Conservation (phyloP, 176 grass and related monocot species). For the Musa acuminata region DNA sequence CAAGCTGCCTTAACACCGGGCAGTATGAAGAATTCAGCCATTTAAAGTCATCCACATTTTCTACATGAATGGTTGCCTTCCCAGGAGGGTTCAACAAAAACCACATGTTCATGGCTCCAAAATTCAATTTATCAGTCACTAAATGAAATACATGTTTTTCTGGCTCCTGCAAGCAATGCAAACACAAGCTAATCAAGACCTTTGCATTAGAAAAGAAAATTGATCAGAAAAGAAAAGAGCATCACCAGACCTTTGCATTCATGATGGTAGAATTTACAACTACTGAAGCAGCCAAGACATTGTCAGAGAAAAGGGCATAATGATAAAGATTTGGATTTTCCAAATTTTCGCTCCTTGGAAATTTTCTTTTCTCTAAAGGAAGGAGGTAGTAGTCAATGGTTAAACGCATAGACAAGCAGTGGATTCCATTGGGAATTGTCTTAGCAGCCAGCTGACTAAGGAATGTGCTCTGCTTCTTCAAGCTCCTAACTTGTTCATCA, state of each 20-base stretch:
- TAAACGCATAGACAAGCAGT: constrained; percentile 59
- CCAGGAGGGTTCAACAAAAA: too few species aligned
- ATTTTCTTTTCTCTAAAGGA: constrained; percentile 48
- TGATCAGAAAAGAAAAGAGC: too few species aligned
- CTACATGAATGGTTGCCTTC: too few species aligned
- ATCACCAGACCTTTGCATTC: too few species aligned
- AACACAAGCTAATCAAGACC: too few species aligned
- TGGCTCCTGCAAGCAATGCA: too few species aligned
- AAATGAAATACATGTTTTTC: too few species aligned
- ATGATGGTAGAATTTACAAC: too few species aligned
- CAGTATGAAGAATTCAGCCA: constrained; percentile 62
- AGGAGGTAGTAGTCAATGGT: constrained; percentile 57
- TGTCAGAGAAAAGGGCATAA: constrained; percentile 55
- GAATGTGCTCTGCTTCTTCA: constrained; percentile 66
- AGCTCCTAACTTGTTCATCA: constrained; percentile 56
- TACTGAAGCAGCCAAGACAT: too few species aligned
- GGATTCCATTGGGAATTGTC: constrained; percentile 59
- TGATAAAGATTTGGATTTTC: constrained; percentile 54
- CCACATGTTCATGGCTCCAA: too few species aligned
- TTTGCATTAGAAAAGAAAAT: too few species aligned
- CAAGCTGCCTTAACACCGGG: constrained; percentile 49
- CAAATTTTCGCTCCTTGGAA: constrained; percentile 49
- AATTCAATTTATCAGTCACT: too few species aligned
- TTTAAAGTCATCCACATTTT: constrained; percentile 59
- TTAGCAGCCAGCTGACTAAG: constrained; percentile 58